Base-by-base conservation (phyloP, 495 filamentous ascomycete species). In the Podospora sp. region DNA sequence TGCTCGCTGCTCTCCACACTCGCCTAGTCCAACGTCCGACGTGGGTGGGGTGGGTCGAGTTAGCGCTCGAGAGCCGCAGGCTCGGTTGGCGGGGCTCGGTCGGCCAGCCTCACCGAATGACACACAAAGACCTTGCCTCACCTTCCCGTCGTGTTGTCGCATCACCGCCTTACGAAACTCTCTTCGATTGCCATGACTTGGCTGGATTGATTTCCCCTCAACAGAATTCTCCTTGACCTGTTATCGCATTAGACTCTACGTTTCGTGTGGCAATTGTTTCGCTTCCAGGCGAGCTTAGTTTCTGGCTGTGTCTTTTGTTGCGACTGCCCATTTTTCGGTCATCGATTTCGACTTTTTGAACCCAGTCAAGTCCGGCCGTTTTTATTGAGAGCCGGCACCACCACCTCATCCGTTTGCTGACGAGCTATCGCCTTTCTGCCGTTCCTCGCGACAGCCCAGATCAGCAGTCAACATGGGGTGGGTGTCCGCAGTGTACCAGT, bases 331-430 rank as follows among this genome's bases (percentile, higher is more conserved):
- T 33, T 61, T 66, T 55, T 20, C 60, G 50, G 14, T 62, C 57
- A 46, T 62, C 49, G 26, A 26, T 14, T 21, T 52, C 25, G 55
- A 20, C 40, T 16, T 61, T 24, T n/a, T 18, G 20, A 20, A 33
- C 16, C 18, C 33, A 71, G 40, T 22, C 52, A 58, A 74, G 72
- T 36, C 74, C 74, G 75, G 72, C 74, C 75, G 58, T 77, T 77
- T 71, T 76, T 76, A 67, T 73, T 75, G 56, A 77, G 75, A 25
- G 74, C 71, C 74, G 74, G 75, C 74, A 75, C 36, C 24, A 24
- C 46, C 14, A 51, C 16, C 52, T 14, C 2, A n/a, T 2, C 24
- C 26, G 9, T 33, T 6, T 55, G 8, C 22, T n/a, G 52, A n/a
- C 56, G 56, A 22, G 24, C 7, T 26, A 2, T 12, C 2, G 12